Evolutionary conservation across 2,329 filamentous ascomycete genomes (phyloP).

Genomic region (Xylaria sp.): DNA sequence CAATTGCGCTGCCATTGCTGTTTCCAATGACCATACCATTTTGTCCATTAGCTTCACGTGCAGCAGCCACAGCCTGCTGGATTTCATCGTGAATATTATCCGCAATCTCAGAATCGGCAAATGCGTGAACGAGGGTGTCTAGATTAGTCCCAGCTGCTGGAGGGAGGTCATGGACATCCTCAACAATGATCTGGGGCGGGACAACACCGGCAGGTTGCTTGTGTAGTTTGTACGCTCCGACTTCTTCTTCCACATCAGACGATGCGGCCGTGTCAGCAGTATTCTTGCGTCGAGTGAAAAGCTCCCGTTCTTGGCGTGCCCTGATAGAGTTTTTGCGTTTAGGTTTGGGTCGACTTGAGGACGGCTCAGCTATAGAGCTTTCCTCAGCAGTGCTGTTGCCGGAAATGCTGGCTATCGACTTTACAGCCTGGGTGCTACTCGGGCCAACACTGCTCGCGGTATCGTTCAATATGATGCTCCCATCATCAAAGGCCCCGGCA

Average conservation of each 20-base stretch:
- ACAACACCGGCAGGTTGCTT: conserved; percentile 56
- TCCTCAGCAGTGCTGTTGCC: conserved; percentile 79
- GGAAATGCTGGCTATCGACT: conserved; percentile 88
- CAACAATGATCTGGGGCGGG: conserved; percentile 69
- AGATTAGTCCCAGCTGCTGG: conserved; percentile 79
- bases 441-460: conserved; percentile 74
- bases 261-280: conserved; percentile 71
- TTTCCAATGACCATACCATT: conserved; percentile 65
- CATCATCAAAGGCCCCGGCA: conserved; percentile 69
- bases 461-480: conserved; percentile 62
- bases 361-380: conserved; percentile 66
- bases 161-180: conserved; percentile 75
- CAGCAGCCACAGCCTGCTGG: conserved; percentile 70
- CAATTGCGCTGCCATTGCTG: conserved; percentile 67
- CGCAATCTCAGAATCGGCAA: conserved; percentile 81
- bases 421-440: conserved; percentile 88
- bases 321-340: conserved; percentile 84
- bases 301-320: conserved; percentile 85
- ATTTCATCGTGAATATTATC: conserved; percentile 82
- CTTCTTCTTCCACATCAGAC: conserved; percentile 65
- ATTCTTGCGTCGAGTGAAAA: conserved; percentile 85
- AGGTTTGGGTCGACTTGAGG: conserved; percentile 71
- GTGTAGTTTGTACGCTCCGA: conserved; percentile 63
- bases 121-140: conserved; percentile 81
- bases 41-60: conserved; percentile 73